Evolutionary conservation across 2,329 filamentous ascomycete species (phyloP).

Genomic region (Stylonectria norvegica): DNA sequence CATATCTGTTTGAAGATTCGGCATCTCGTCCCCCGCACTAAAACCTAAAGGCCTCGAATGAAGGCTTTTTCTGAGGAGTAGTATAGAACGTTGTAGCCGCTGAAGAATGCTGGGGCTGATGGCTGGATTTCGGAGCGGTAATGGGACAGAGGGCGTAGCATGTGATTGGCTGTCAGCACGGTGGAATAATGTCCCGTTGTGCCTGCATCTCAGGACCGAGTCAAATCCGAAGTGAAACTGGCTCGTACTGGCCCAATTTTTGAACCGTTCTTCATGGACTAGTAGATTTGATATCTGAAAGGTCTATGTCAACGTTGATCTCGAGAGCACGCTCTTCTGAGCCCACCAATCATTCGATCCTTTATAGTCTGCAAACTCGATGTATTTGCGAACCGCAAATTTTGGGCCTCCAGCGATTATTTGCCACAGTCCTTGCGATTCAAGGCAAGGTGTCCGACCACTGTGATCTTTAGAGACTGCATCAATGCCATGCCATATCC

Average conservation of each 20-base stretch:
- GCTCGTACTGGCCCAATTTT: background rate
- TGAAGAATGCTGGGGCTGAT: background rate
- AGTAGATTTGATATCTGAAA: background rate
- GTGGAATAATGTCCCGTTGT: background rate
- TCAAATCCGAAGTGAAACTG: background rate
- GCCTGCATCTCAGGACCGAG: background rate
- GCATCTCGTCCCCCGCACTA: background rate
- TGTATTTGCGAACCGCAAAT: background rate
- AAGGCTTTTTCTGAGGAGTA: background rate
- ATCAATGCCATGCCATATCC: background rate
- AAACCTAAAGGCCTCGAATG: background rate
- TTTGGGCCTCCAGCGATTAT: background rate
- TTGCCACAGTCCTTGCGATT: background rate
- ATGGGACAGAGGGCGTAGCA: background rate
- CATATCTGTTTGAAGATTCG: background rate
- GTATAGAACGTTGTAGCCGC: background rate
- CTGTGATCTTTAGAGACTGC: background rate
- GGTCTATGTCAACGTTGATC: background rate
- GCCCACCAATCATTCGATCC: background rate
- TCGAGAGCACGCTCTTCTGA: background rate
- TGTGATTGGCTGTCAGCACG: background rate
- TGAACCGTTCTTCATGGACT: background rate
- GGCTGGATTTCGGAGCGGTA: background rate
- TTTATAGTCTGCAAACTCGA: background rate
- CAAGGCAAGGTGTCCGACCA: background rate